phyloP scores from a whole-genome alignment of 106 monocot genomes.

The Dioscorea alata region DNA sequence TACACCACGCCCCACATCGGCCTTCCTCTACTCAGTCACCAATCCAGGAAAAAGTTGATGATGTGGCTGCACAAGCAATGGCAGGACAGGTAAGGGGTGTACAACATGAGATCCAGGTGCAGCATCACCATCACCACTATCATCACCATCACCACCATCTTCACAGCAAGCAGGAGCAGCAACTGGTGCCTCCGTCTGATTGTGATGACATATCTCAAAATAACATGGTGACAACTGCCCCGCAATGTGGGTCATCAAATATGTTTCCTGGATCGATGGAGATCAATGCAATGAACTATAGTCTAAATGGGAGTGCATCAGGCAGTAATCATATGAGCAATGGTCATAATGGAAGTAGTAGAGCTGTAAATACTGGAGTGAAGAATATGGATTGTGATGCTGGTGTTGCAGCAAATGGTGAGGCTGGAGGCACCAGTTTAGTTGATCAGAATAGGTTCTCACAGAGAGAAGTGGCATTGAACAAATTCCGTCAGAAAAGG shows the following conservation, averaged over 20 bases:
- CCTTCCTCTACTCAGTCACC: conserved; percentile 16
- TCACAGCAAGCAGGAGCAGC: conserved; percentile 30
- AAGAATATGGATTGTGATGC: conserved; percentile 42
- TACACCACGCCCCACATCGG: conserved; percentile 34
- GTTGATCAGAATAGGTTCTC: conserved; percentile 40
- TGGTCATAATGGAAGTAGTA: conserved; percentile 50
- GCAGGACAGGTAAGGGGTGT: conserved; percentile 16
- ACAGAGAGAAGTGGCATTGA: conserved; percentile 73
- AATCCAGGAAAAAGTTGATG: conserved; percentile 36
- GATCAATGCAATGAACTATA: conserved; percentile 54
- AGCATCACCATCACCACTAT: conserved; percentile 65
- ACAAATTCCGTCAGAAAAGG: conserved; percentile 80
- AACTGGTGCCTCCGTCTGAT: conserved; percentile 30
- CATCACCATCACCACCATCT: conserved; percentile 62
- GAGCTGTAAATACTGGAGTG: conserved; percentile 15
- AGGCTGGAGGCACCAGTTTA: conserved; percentile 12
- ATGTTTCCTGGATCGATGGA: conserved; percentile 35
- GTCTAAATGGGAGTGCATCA: conserved; percentile 55
- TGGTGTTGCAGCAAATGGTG: conserved; percentile 21
- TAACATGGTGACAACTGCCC: conserved; percentile 17
- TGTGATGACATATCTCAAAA: conserved; percentile 28
- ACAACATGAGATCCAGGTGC: conserved; percentile 42
- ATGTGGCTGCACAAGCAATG: conserved; percentile 1
- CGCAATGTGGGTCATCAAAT: conserved; percentile 47
- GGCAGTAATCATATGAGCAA: conserved; percentile 66